Evolutionary conservation across 2,329 filamentous ascomycete genomes (phyloP), one percentile per base, ranked within the genome.

Genomic region (Alternaria tenuissima): DNA sequence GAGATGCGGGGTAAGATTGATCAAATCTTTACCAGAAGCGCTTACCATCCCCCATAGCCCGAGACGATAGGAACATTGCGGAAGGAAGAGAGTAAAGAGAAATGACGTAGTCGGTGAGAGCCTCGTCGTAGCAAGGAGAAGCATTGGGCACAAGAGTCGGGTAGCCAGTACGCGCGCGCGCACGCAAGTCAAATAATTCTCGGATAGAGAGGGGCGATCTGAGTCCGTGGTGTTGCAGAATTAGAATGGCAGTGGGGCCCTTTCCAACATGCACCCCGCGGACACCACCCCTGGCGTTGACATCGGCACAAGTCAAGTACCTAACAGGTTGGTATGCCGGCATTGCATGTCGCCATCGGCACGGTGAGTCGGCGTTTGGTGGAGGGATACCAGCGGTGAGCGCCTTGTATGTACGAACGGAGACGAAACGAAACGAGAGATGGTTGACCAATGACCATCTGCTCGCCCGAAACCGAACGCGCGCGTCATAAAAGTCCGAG

Each of bases 31-130:
- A 2, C 22, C 20, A 49, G 46, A 38, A 36, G 46, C 32, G 46
- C 32, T 49, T 49, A 38, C 32, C 11, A 24, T 26, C 20, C 20
- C 22, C 30, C 5, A 36, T 24, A 20, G 34, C 22, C 32, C 46
- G 46, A 5, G 28, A 22, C 20, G 20, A 49, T 20, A 26, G 16
- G 9, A 26, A 14, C 22, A 49, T 49, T n/a, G 20, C 32, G 14
- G 16, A 38, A n/a, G 7, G 22, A 24, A 26, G 48, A 36, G 30
- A 7, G 28, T 18, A 16, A 24, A 39, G 51, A 12, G 24, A 16
- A 36, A 49, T 67, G 66, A 69, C 63, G 63, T 67, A 66, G 66
- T 69, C 66, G 66, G 66, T 69, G 66, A 69, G 49, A 60, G 59
- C 63, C 65, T 58, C 57, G 63, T 61, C 24, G 58, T 58, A 43